phyloP scores from a whole-genome alignment of 2,329 filamentous ascomycete species.

The Aspergillus sp. region DNA sequence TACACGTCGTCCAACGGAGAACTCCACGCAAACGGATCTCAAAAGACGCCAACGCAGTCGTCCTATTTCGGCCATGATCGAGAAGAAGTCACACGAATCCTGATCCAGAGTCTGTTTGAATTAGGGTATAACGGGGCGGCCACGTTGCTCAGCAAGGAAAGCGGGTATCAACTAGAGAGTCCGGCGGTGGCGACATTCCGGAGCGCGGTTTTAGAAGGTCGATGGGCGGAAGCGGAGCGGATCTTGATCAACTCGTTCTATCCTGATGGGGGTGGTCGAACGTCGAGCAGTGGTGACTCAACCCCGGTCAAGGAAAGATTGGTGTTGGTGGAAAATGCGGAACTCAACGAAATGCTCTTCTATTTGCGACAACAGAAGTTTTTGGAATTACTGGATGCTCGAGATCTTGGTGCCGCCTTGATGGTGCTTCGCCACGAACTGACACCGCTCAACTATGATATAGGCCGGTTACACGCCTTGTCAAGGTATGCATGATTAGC shows the following conservation, averaged over 20 bases:
- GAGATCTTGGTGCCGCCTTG: constrained; percentile 71
- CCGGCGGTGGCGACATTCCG: constrained; percentile 83
- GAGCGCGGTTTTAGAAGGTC: constrained; percentile 72
- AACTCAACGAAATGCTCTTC: constrained; percentile 79
- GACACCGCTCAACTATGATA: constrained; percentile 79
- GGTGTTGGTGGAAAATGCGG: constrained; percentile 70
- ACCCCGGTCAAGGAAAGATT: constrained; percentile 53
- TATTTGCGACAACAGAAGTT: constrained; percentile 92
- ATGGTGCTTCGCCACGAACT: constrained; percentile 83
- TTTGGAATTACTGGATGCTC: constrained; percentile 77
- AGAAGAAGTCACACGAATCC: constrained; percentile 86
- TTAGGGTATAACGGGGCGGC: constrained; percentile 82
- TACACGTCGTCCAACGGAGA: constrained; percentile 36
- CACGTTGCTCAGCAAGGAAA: constrained; percentile 70
- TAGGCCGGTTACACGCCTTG: constrained; percentile 72
- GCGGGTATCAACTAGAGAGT: constrained; percentile 83
- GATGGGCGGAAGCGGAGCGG: constrained; percentile 81
- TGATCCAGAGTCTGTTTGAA: constrained; percentile 87
- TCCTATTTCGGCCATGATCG: constrained; percentile 81
- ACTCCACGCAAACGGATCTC: constrained; percentile 38
- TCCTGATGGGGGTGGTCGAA: constrained; percentile 45
- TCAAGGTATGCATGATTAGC: constrained; percentile 56
- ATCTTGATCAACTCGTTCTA: constrained; percentile 61
- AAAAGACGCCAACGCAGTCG: constrained; percentile 29
- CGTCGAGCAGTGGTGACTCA: constrained; percentile 31